phyloP scores from a whole-genome alignment of 495 filamentous ascomycete species.

The Tirmania nivea region DNA sequence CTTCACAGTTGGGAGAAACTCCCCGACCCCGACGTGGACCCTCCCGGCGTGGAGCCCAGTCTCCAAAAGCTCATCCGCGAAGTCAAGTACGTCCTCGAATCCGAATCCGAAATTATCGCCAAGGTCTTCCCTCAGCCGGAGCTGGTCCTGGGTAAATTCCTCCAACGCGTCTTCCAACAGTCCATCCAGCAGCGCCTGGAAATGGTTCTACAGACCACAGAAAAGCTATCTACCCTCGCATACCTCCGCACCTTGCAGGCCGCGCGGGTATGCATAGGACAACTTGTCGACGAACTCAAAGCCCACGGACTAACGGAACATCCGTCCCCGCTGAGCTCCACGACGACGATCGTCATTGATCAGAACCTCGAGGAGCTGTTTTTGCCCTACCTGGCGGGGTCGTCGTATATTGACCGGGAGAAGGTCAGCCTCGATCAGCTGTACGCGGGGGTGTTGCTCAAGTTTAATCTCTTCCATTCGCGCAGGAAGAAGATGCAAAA shows the following conservation, averaged over 20 bases:
- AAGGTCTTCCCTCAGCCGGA: slow-evolving; percentile 92
- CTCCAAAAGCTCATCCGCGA: slow-evolving; percentile 82
- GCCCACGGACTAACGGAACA: slow-evolving; percentile 86
- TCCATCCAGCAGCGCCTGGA: slow-evolving; percentile 90
- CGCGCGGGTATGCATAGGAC: slow-evolving; percentile 62
- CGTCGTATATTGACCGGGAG: slow-evolving; percentile 89
- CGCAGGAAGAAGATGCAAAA: slow-evolving; percentile 22
- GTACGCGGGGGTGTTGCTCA: slow-evolving; percentile 82
- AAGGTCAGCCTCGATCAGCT: slow-evolving; percentile 74
- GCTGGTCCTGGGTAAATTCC: slow-evolving; percentile 70
- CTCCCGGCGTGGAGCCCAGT: slow-evolving; percentile 75
- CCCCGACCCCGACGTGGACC: slow-evolving; percentile 81
- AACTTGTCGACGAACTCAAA: slow-evolving; percentile 79
- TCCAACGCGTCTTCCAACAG: slow-evolving; percentile 93
- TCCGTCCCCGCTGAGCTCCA: slow-evolving; percentile 71
- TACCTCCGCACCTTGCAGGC: slow-evolving; percentile 83
- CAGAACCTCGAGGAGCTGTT: slow-evolving; percentile 95
- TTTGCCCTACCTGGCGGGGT: slow-evolving; percentile 81
- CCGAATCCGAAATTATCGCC: slow-evolving; percentile 88
- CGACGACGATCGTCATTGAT: slow-evolving; percentile 67
- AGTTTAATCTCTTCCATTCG: slow-evolving; percentile 71
- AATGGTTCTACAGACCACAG: slow-evolving; percentile 88
- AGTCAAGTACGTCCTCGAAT: slow-evolving; percentile 85
- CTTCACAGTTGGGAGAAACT: slow-evolving; percentile 46
- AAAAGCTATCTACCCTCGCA: slow-evolving; percentile 69